phyloP scores from a whole-genome alignment of 805 yeast genomes.

The Cyberlindnera saturnus region DNA sequence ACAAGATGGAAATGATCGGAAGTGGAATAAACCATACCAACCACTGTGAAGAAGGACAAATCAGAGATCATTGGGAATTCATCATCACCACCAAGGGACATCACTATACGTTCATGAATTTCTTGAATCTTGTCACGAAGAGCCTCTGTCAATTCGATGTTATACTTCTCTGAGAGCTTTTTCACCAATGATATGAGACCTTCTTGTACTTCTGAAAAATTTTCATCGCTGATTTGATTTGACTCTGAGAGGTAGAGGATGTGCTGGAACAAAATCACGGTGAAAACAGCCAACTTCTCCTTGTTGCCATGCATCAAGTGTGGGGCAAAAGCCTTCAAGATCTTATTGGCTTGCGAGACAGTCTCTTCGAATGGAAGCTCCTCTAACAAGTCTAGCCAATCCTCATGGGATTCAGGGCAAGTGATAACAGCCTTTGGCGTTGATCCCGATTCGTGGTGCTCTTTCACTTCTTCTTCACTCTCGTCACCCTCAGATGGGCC shows the following conservation, averaged over 20 bases:
- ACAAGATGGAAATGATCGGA: conserved; percentile 94
- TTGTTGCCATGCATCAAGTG: conserved; percentile 78
- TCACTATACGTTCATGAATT: conserved; percentile 47
- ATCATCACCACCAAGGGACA: conserved; percentile 22
- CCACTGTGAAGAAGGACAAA: conserved; percentile 57
- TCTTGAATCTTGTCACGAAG: conserved; percentile 51
- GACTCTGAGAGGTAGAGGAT: conserved; percentile 42
- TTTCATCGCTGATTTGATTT: conserved; percentile 29
- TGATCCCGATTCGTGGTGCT: conserved; percentile 9
- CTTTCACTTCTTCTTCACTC: conserved; percentile 26
- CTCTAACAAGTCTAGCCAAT: conserved; percentile 32
- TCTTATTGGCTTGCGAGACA: conserved; percentile 42
- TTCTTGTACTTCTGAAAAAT: conserved; percentile 33
- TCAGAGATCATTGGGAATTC: conserved; percentile 44
- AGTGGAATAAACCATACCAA: conserved; percentile 82
- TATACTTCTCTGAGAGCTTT: conserved; percentile 58
- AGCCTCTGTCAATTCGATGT: conserved; percentile 53
- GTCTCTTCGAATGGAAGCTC: conserved; percentile 36
- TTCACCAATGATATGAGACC: conserved; percentile 43
- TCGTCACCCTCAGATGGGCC: conserved; percentile 18
- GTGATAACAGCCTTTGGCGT: conserved; percentile 15
- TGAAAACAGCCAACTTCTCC: conserved; percentile 58
- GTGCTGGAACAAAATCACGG: conserved; percentile 59
- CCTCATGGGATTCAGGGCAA: conserved; percentile 47
- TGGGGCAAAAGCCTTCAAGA: conserved; percentile 64